Evolutionary conservation across 2,329 filamentous ascomycete genomes (phyloP), one percentile per base, ranked within the genome.

Genomic region (Aquanectria penicillioides): DNA sequence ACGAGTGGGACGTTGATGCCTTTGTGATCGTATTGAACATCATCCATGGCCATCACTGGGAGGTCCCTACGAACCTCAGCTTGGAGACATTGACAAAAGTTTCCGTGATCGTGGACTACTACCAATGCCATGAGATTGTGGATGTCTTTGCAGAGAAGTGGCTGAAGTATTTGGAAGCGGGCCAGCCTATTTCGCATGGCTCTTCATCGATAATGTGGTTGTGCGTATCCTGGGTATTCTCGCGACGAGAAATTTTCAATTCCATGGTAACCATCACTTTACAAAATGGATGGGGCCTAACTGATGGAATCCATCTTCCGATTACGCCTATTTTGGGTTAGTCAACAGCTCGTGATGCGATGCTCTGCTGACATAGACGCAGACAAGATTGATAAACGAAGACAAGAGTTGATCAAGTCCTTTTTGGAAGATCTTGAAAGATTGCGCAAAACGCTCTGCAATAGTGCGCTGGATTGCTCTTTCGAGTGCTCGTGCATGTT

Each of bases 21-120:
- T 71, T 82, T 5, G 67, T 74, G 8, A 75, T 77, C 15, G 51
- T 83, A 1, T 67, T 83, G 43, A 75, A 80, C 56, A 77, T 80
- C n/a, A 68, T 84, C 9, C 81, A 84, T 66, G 72, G 76, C 44
- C 74, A 74, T 4, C 74, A 72, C 12, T 61, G 71, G n/a, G 72
- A 76, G 36, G 73, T 83, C 12, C 79, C 80, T 1, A 68, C 67
- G 33, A 43, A 57, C 1, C 59, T 82, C 1, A 68, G 63, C 28
- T 66, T 82, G 5, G 75, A 81, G n/a, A 69, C 73, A 9, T 70
- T 84, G 10, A 74, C 75, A n/a, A 76, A 79, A 53, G 69, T 83
- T 5, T 78, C 78, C 5, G 70, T 77, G 3, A 69, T 83, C 13
- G 74, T 79, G 5, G 77, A 81, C 55, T 76, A 75, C 23, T 80